phyloP scores from a whole-genome alignment of 2,329 filamentous ascomycete genomes.

The Akanthomyces muscarius region DNA sequence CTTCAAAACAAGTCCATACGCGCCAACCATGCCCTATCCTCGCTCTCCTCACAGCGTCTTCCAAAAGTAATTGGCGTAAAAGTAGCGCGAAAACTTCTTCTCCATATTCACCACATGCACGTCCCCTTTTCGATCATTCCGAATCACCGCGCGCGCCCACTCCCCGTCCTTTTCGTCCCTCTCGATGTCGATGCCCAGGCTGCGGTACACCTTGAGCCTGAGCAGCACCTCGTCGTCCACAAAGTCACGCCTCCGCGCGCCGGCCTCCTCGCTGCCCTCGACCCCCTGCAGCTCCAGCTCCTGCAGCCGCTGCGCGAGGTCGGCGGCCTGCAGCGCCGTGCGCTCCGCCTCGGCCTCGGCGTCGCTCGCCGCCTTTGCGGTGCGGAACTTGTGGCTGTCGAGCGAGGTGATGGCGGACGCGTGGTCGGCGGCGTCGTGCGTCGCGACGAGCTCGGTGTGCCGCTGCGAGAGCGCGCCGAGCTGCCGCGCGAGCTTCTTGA shows the following conservation, averaged over 20 bases:
- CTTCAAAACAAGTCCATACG: conserved; percentile 8
- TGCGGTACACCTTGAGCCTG: conserved; percentile 85
- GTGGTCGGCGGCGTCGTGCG: conserved; percentile 75
- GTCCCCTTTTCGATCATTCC: conserved; percentile 82
- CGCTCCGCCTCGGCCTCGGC: conserved; percentile 93
- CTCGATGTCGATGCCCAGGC: conserved; percentile 85
- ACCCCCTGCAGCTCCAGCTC: conserved; percentile 85
- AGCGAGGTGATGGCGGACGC: conserved; percentile 79
- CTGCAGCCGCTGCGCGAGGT: conserved; percentile 69
- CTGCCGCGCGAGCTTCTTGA: conserved; percentile 71
- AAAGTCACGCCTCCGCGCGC: conserved; percentile 34
- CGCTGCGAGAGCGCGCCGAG: conserved; percentile 71
- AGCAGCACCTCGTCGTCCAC: conserved; percentile 65
- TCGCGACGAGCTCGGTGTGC: conserved; percentile 68
- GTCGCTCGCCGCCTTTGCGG: conserved; percentile 86
- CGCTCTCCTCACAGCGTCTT: conserved; percentile 60
- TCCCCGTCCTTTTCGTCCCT: conserved; percentile 68
- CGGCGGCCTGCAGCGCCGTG: conserved; percentile 71
- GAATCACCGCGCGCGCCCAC: conserved; percentile 79
- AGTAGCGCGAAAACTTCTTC: conserved; percentile 83
- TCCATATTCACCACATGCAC: conserved; percentile 95
- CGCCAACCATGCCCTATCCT: conserved; percentile 16
- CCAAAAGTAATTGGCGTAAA: conserved; percentile 97
- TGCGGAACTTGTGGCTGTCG: conserved; percentile 90
- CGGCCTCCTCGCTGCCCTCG: conserved; percentile 53